Percentiles rank a stretch among this genome's conserved stretches.
Evolutionary conservation across 2,329 filamentous ascomycete species (phyloP).

Genomic region (Aspergillus floridensis): DNA sequence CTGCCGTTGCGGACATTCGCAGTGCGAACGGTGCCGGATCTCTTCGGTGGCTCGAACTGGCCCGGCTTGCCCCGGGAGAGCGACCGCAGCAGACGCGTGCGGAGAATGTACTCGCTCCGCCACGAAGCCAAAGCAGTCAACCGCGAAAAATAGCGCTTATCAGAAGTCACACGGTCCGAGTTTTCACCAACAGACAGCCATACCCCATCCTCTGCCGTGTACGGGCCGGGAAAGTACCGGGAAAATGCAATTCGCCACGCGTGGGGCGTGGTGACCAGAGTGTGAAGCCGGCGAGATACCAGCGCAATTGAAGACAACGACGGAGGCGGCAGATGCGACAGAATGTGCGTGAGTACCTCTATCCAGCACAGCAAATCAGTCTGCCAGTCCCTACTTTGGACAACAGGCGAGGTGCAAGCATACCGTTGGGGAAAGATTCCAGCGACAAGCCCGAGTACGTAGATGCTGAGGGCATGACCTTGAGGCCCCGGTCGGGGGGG

Average conservation of each 20-base stretch:
- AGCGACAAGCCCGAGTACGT: slow-evolving; percentile 50
- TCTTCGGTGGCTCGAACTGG: slow-evolving; percentile 50
- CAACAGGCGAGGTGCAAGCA: slow-evolving; percentile 12
- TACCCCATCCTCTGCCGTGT: slow-evolving; percentile 49
- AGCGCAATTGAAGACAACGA: slow-evolving; percentile 79
- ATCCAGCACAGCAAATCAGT: slow-evolving; percentile 17
- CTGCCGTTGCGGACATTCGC: slow-evolving; percentile 63
- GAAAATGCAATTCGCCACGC: slow-evolving; percentile 92
- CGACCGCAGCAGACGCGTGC: slow-evolving; percentile 79
- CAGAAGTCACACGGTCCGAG: slow-evolving; percentile 61
- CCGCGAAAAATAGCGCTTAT: slow-evolving; percentile 76
- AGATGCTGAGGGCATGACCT: slow-evolving; percentile 47
- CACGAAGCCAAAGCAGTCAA: slow-evolving; percentile 84
- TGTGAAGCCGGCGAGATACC: slow-evolving; percentile 83
- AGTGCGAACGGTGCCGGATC: slow-evolving; percentile 53
- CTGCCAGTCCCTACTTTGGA: slow-evolving; percentile 5
- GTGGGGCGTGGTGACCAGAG: slow-evolving; percentile 83
- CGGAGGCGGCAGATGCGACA: slow-evolving; percentile 84
- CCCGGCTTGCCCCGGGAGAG: slow-evolving; percentile 75
- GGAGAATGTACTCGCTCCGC: slow-evolving; percentile 90
- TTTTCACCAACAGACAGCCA: slow-evolving; percentile 48
- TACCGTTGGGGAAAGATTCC: slow-evolving; percentile 77
- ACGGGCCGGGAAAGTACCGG: slow-evolving; percentile 80
- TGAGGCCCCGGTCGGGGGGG: slow-evolving; percentile 50
- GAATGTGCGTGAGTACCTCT: slow-evolving; percentile 90